Conservation (phyloP, 768 basidiomycete species). For the Fistulinella prunicolor region DNA sequence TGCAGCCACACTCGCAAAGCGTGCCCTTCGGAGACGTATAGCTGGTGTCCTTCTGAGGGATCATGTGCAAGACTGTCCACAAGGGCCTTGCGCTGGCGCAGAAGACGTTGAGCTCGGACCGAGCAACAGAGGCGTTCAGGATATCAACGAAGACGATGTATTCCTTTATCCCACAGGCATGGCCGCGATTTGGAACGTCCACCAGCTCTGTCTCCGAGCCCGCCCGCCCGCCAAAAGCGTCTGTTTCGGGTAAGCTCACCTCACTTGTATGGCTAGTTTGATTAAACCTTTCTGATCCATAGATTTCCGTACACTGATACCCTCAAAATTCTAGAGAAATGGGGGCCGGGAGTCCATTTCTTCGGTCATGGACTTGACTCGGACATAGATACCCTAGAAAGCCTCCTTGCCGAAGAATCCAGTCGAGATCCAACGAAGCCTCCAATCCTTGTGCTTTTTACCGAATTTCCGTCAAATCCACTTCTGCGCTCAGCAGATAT, state of each 20-base stretch:
- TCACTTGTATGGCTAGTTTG: not conserved
- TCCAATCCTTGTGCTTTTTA: constrained; percentile 78
- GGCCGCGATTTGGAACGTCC: constrained; percentile 92
- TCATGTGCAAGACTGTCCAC: constrained; percentile 29
- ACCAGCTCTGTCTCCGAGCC: constrained; percentile 57
- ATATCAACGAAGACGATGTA: constrained; percentile 82
- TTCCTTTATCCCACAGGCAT: constrained; percentile 87
- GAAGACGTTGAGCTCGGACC: constrained; percentile 51
- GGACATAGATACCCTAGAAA: constrained; percentile 73
- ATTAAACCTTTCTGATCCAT: not conserved
- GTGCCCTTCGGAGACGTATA: constrained; percentile 82
- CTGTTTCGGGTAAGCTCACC: constrained; percentile 78
- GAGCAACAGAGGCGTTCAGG: constrained; percentile 63
- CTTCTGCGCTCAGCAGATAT: constrained; percentile 84
- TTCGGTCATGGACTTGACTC: constrained; percentile 74
- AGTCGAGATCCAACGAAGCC: constrained; percentile 40
- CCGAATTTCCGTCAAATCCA: constrained; percentile 95
- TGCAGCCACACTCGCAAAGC: constrained; percentile 77
- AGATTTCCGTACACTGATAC: constrained; percentile 97
- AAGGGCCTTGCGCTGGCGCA: constrained; percentile 42
- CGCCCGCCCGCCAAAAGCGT: constrained; percentile 73
- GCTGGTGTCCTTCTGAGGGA: constrained; percentile 81
- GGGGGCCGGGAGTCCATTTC: constrained; percentile 93
- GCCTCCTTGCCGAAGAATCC: constrained; percentile 49
- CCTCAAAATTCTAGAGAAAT: constrained; percentile 89